These are phyloP conservation scores for Fusarium sp. DNA, from an alignment of 2,329 filamentous ascomycete genomes.

Conservation along the genomic window DNA sequence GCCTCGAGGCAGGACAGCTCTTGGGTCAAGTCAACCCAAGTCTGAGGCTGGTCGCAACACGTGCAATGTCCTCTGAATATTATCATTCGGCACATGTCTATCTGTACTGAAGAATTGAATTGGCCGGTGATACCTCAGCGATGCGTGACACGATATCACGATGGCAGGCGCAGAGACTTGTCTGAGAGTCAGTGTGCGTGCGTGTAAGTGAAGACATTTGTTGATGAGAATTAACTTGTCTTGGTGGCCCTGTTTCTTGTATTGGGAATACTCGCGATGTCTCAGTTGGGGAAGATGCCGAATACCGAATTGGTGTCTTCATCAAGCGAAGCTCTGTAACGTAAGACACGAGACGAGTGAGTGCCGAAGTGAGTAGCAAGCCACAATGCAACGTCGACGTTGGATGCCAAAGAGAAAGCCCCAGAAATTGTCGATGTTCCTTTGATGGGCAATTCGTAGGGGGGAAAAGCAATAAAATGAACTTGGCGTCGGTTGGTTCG, in stretches of 20 bases:
- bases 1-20: slow-evolving; percentile 59
- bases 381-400: slow-evolving; percentile 21
- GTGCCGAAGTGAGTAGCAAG: background rate
- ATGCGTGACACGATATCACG: background rate
- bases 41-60: slow-evolving; percentile 51
- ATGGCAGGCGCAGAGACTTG: background rate
- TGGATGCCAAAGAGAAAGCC: background rate
- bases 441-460: background rate
- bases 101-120: background rate
- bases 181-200: background rate
- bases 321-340: slow-evolving; percentile 24
- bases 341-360: background rate
- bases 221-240: background rate
- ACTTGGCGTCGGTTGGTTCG: background rate
- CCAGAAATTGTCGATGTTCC: background rate
- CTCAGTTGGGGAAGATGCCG: slow-evolving; percentile 6
- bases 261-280: slow-evolving; percentile 4
- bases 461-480: background rate
- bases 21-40: slow-evolving; percentile 57
- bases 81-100: slow-evolving; percentile 57
- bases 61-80: slow-evolving; percentile 56
- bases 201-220: background rate
- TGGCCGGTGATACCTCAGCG: slow-evolving; percentile 2
- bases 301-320: slow-evolving; percentile 11
- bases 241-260: background rate